Evolutionary conservation across 345 rosid genomes (phyloP).

Genomic region (Zanthoxylum bungeanum): DNA sequence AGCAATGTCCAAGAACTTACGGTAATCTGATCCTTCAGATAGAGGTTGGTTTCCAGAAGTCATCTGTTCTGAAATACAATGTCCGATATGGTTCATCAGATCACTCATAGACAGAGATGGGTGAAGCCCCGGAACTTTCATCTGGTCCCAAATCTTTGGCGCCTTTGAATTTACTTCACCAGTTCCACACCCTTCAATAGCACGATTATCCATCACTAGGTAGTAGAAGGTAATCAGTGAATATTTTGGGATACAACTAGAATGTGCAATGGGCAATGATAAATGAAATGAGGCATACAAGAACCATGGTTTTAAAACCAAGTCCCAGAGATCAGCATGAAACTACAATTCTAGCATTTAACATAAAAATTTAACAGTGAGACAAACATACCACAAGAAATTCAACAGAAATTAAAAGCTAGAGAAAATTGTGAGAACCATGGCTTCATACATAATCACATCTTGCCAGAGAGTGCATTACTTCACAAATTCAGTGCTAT

Average conservation of each 20-base stretch:
- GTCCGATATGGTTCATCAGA: slow-evolving; percentile 70
- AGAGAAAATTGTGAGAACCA: neutral
- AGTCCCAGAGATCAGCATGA: neutral
- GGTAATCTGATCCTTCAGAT: slow-evolving; percentile 41
- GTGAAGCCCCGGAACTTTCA: slow-evolving; percentile 80
- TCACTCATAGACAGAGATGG: slow-evolving; percentile 90
- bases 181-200: slow-evolving; percentile 56
- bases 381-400: neutral
- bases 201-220: slow-evolving; percentile 55
- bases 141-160: slow-evolving; percentile 64
- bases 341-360: neutral
- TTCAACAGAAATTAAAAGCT: neutral
- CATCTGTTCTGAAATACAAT: slow-evolving; percentile 68
- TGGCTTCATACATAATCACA: neutral
- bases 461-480: neutral
- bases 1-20: slow-evolving; percentile 64
- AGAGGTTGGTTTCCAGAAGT: slow-evolving; percentile 44
- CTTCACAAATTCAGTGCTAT: neutral
- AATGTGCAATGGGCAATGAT: neutral
- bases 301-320: neutral
- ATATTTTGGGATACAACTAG: neutral
- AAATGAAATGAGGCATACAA: neutral
- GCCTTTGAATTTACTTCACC: slow-evolving; percentile 60
- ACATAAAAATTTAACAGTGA: neutral
- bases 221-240: slow-evolving; percentile 17